Base-by-base conservation (phyloP, 2,329 filamentous ascomycete species). In the Cladosporium sp. region DNA sequence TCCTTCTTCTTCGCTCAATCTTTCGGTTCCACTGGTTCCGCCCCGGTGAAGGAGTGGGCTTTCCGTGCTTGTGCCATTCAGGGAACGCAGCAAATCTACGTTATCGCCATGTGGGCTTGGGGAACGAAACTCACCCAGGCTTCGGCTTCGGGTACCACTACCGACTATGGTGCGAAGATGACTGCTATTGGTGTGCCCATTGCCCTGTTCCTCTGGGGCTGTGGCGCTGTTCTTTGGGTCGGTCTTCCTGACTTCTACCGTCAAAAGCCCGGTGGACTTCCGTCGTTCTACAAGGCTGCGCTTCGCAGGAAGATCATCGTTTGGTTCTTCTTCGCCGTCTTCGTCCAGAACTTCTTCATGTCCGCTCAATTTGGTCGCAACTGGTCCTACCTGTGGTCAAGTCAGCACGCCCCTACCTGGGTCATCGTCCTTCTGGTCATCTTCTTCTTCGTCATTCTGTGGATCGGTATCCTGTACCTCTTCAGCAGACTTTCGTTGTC, bases 221-320 rank as follows among this genome's bases (percentile, higher is more conserved):
- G 87, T 10, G 84, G 82, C 17, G 37, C 78, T 4, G 63, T 84
- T 2, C 74, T 87, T 37, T 84, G 77, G 71, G 70, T 83, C 32
- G 85, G 85, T n/a, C 76, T 88, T 8, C 85, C 85, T 4, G 81
- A 82, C 61, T 88, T 84, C 73, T 88, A 88, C 72, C 83, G 83
- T 47, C 83, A 86, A 66, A 74, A 77, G 13, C 85, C 85, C 0
- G 85, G 85, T 59, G 80, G 78, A 45, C 81, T 88, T 1, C 85
- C 85, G 0, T 83, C 81, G 17, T 87, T 88, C 75, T 88, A 87
- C 72, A 78, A 75, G 54, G 82, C 83, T 2, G 75, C 87, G 7
- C 75, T 81, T 61, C 77, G 83, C 47, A 80, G 85, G 59, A 86
- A 86, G 71, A 83, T 87, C 59, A 80, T 87, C 44, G 74, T 85